Percentiles rank a stretch among this genome's conserved stretches.
Evolutionary conservation across 345 rosid genomes (phyloP).

Genomic region (Eucalyptus polybractea): DNA sequence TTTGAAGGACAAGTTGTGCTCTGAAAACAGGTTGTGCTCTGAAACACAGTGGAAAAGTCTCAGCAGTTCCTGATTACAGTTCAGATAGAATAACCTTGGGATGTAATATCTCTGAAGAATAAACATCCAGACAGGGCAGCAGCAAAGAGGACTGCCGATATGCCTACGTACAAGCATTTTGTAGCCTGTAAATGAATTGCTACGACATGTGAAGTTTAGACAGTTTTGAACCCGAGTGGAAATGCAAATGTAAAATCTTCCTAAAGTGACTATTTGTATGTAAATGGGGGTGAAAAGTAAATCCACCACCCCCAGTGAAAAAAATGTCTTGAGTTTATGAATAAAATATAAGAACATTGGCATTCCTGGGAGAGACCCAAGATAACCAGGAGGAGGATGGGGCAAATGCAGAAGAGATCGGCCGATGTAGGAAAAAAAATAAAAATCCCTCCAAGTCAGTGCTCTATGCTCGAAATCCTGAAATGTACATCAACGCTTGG

Average conservation of each 20-base stretch:
- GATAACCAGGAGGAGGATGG: not conserved
- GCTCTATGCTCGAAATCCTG: not conserved
- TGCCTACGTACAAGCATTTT: not conserved
- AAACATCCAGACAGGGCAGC: not conserved
- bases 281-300: not conserved
- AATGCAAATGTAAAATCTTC: not conserved
- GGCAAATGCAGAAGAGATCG: not conserved
- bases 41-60: not conserved
- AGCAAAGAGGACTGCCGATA: not conserved
- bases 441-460: not conserved
- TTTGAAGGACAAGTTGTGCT: not conserved
- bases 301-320: not conserved
- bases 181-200: not conserved
- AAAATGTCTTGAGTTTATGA: not conserved
- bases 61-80: not conserved
- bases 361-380: not conserved
- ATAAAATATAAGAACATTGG: not conserved
- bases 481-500: constrained; percentile 25
- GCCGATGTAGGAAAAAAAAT: not conserved
- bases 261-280: not conserved
- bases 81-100: not conserved
- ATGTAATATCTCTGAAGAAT: not conserved
- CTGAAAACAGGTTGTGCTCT: not conserved
- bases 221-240: not conserved
- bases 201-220: not conserved